phyloP scores from a whole-genome alignment of 2,329 filamentous ascomycete species.

The Botrytis medusae region DNA sequence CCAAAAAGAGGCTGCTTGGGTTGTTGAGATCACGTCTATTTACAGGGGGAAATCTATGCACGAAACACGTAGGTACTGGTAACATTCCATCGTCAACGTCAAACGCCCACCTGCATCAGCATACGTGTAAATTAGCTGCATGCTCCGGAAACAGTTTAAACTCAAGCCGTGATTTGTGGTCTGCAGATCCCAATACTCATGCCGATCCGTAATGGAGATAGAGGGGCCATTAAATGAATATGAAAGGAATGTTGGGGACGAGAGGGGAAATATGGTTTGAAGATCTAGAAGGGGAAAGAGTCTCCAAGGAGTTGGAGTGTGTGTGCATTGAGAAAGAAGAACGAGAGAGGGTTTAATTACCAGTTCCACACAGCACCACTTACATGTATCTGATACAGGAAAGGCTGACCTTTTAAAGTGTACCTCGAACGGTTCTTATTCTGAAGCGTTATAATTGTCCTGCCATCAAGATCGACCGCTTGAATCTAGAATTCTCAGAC shows the following conservation, averaged over 20 bases:
- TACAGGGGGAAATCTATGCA: not conserved
- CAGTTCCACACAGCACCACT: not conserved
- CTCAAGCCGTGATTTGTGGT: not conserved
- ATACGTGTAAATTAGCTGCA: not conserved
- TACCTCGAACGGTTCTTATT: not conserved
- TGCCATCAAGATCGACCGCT: not conserved
- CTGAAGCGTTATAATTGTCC: not conserved
- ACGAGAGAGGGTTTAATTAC: not conserved
- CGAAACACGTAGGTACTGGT: not conserved
- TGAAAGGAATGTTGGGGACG: not conserved
- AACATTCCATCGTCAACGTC: not conserved
- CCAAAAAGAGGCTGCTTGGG: not conserved
- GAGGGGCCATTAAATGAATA: not conserved
- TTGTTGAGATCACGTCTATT: not conserved
- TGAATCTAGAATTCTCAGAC: not conserved
- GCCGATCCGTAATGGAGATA: too few species aligned
- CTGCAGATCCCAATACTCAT: not conserved
- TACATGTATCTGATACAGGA: not conserved
- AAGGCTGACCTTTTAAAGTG: not conserved
- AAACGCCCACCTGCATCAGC: not conserved
- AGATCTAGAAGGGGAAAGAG: not conserved
- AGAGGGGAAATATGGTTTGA: not conserved
- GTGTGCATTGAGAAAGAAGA: not conserved
- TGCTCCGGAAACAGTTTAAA: too few species aligned
- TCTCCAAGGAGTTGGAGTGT: not conserved